Evolutionary conservation across 2,329 filamentous ascomycete species (phyloP).

Genomic region (Blumeria graminis): DNA sequence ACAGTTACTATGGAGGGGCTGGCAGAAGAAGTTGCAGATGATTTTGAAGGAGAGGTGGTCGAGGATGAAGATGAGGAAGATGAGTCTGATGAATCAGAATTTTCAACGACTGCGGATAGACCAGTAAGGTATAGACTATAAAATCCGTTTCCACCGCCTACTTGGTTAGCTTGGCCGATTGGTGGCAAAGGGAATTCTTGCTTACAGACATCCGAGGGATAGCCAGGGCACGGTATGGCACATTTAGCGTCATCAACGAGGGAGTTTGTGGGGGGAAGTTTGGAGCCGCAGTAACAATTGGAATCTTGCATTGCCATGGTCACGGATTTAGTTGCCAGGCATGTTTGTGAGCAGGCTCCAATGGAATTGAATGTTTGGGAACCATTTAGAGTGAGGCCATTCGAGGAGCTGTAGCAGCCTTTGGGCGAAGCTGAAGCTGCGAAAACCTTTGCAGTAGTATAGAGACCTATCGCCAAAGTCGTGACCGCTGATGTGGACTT

Average conservation of each 20-base stretch:
- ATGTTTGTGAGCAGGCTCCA: slow-evolving; percentile 10
- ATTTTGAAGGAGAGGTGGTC: slow-evolving; percentile 2
- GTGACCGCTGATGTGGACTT: no score
- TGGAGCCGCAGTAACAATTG: slow-evolving; percentile 13
- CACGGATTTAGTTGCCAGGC: slow-evolving; percentile 5
- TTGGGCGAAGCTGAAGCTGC: slow-evolving; percentile 2
- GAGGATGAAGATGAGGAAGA: slow-evolving; percentile 2
- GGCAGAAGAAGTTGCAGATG: slow-evolving; percentile 7
- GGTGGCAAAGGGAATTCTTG: neutral
- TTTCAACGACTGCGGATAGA: slow-evolving; percentile 5
- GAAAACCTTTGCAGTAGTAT: neutral
- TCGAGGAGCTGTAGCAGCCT: slow-evolving; percentile 12
- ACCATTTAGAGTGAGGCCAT: slow-evolving; percentile 9
- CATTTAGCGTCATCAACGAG: slow-evolving; percentile 9
- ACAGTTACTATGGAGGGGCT: slow-evolving; percentile 12
- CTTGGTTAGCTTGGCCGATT: neutral
- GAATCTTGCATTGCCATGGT: slow-evolving; percentile 10
- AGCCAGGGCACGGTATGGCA: slow-evolving; percentile 11
- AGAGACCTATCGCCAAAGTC: no score
- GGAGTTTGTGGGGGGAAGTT: slow-evolving; percentile 8
- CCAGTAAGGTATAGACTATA: slow-evolving; percentile 12
- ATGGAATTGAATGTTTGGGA: slow-evolving; percentile 11
- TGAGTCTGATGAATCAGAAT: slow-evolving; percentile 3
- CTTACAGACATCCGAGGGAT: slow-evolving; percentile 11
- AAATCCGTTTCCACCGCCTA: slow-evolving; percentile 10